Evolutionary conservation across 2,329 filamentous ascomycete genomes (phyloP), one percentile per base, ranked within the genome.

Genomic region (Erysiphe pulchra): DNA sequence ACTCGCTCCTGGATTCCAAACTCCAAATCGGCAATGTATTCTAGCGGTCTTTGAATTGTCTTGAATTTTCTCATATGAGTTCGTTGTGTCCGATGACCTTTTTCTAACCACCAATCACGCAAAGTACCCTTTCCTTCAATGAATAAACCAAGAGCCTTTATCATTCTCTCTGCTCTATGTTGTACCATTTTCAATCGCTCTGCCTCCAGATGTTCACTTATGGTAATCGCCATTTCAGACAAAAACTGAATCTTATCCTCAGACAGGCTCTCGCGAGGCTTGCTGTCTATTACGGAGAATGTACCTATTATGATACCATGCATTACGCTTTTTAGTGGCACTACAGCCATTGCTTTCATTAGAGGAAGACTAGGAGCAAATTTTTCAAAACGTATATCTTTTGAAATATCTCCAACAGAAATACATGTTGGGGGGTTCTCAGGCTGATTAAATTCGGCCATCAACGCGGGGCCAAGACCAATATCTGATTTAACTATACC

Each of bases 121-220:
- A 58, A 40, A n/a, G 51, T 58, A 3, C 62, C 64, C 47, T 62
- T 67, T 5, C 66, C 66, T 47, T 71, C 68, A 7, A 71, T 67
- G 46, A 72, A 74, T 16, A 63, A 61, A 2, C 66, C 68, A 11
- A 75, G 57, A 0, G 70, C 69, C 14, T 67, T 63, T 37, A 67
- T 67, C 60, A 68, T 75, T 52, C 63, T 66, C 49, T 65, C 71
- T 37, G 63, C 69, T 51, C 64, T 65, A 52, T 62, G 66, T 51
- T 66, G 69, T 51, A 67, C 70, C 46, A 63, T 68, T 45, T 60
- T 66, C 49, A 62, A 65, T 50, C 65, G 64, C 40, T 62, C 69
- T 62, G 64, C 69, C 58, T 75, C 72, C 9, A 80, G 56, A 47
- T 78, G 74, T 34, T 73, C 67, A 61, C 75, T 73, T 4, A 74